Conservation (phyloP, 169 alveolate genomes). For the Cryptosporidium ubiquitum region DNA sequence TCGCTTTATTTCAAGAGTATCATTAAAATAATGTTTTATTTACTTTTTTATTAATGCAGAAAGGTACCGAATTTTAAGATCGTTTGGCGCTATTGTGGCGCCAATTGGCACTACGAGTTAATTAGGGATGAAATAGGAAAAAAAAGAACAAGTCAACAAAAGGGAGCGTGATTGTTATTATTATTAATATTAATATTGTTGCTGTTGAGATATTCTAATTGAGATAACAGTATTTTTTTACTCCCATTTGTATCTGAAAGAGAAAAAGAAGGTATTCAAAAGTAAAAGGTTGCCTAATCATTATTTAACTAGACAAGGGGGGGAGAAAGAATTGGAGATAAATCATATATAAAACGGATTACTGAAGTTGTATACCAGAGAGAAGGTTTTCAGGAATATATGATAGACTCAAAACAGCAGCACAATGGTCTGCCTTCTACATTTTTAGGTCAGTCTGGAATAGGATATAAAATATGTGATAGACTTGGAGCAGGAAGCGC, state of each 20-base stretch:
- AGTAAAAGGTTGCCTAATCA: not conserved
- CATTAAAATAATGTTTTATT: no score
- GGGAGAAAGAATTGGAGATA: not conserved
- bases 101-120: not conserved
- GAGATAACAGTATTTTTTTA: not conserved
- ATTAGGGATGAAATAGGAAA: not conserved
- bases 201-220: no score
- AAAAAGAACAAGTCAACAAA: not conserved
- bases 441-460: conserved; percentile 60
- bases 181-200: not conserved
- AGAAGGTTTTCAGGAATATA: not conserved
- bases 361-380: not conserved
- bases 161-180: not conserved
- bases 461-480: conserved; percentile 58
- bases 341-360: not conserved
- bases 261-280: not conserved
- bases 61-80: conserved; percentile 27
- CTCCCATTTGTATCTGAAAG: no score
- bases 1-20: no score
- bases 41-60: not conserved
- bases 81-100: not conserved
- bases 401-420: not conserved
- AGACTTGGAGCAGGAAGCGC: conserved; percentile 76
- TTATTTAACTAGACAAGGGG: not conserved
- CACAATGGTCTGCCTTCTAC: conserved; percentile 20